phyloP scores from a whole-genome alignment of 1,284 basidiomycete genomes.

The Ceratobasidium sp. region DNA sequence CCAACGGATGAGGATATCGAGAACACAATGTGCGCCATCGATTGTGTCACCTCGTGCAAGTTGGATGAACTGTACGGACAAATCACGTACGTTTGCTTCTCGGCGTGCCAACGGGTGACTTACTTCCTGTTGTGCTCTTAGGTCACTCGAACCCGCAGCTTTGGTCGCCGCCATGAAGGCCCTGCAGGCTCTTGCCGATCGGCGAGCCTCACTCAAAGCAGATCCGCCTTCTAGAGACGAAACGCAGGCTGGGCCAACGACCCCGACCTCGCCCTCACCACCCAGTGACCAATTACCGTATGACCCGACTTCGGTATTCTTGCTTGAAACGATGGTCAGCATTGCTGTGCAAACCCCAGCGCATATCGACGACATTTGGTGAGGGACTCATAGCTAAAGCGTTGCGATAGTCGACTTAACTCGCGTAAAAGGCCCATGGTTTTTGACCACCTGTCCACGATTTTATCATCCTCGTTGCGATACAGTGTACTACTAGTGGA shows the following conservation, averaged over 20 bases:
- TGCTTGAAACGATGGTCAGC: constrained; percentile 92
- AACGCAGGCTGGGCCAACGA: constrained; percentile 53
- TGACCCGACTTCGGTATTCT: constrained; percentile 92
- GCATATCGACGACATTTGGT: constrained; percentile 88
- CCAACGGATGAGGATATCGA: constrained; percentile 90
- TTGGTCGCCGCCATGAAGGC: constrained; percentile 83
- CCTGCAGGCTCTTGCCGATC: constrained; percentile 88
- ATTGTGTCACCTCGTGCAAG: constrained; percentile 92
- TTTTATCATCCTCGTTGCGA: constrained; percentile 77
- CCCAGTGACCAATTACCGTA: constrained; percentile 72
- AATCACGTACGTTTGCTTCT: constrained; percentile 70
- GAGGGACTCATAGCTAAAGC: constrained; percentile 47
- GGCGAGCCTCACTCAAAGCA: constrained; percentile 56
- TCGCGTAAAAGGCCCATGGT: constrained; percentile 70
- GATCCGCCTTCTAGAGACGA: constrained; percentile 18
- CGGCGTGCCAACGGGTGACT: neutral
- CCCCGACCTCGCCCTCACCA: constrained; percentile 57
- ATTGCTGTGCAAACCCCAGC: constrained; percentile 77
- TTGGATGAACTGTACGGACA: constrained; percentile 94
- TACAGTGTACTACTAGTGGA: constrained; percentile 93
- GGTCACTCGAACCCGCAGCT: constrained; percentile 77
- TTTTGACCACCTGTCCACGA: constrained; percentile 86
- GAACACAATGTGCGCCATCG: constrained; percentile 91
- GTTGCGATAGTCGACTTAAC: too few relatives aligned
- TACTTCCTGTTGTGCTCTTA: constrained; percentile 49